Percentiles rank a stretch among this genome's conserved stretches.
Evolutionary conservation across 1,139 yeast genomes (phyloP).

Genomic region (Candida sojae): DNA sequence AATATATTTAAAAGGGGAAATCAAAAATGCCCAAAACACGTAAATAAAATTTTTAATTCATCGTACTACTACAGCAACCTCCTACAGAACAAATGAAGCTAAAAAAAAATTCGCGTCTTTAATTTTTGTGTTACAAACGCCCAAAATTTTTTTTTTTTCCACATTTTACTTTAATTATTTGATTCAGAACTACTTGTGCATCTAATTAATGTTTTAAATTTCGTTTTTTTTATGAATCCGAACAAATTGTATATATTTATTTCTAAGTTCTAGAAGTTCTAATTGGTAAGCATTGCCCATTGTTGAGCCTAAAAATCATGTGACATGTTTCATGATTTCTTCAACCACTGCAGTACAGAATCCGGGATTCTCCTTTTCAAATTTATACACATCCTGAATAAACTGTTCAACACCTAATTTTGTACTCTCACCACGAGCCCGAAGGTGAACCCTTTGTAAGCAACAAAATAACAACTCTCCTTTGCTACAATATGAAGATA

Average conservation of each 20-base stretch:
- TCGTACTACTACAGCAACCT: not conserved
- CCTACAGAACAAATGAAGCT: not conserved
- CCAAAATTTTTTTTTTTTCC: not conserved
- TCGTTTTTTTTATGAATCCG: not conserved
- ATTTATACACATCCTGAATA: slow-evolving; percentile 34
- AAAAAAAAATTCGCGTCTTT: not conserved
- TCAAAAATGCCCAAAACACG: no score
- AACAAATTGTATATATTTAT: not conserved
- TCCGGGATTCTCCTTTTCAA: slow-evolving; percentile 62
- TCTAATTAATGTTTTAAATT: not conserved
- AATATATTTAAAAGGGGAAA: no score
- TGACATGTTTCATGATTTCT: slow-evolving; percentile 30
- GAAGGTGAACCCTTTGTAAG: slow-evolving; percentile 39
- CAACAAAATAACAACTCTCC: slow-evolving; percentile 21
- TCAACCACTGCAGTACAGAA: slow-evolving; percentile 65
- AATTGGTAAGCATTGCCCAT: no score
- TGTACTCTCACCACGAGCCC: slow-evolving; percentile 53
- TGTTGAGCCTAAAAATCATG: not conserved
- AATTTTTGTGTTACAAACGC: not conserved
- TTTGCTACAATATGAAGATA: slow-evolving; percentile 2
- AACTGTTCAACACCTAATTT: slow-evolving; percentile 43
- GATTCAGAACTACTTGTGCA: no score
- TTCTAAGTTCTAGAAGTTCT: no score
- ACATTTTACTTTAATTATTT: no score
- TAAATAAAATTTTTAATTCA: not conserved